Evolutionary conservation across 495 filamentous ascomycete species (phyloP).

Genomic region (Penicillium argentinense): DNA sequence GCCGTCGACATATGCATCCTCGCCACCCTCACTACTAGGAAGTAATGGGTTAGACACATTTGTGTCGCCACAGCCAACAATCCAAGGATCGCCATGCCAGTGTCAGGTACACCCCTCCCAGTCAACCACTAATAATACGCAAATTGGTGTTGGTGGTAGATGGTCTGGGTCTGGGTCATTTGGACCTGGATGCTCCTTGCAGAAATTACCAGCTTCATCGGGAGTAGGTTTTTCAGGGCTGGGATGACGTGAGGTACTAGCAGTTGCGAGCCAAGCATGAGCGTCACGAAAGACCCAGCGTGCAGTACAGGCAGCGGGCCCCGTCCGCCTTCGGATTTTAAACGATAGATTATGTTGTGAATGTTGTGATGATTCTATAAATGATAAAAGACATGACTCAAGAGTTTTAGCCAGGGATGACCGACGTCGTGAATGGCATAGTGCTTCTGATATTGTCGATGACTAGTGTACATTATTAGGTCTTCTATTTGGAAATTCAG

Average conservation of each 20-base stretch:
- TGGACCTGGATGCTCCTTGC: neutral
- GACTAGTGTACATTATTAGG: too few relatives aligned
- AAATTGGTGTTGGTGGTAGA: neutral
- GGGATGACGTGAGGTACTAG: conserved; percentile 1
- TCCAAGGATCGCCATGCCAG: neutral
- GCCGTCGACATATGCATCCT: neutral
- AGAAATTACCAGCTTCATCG: conserved; percentile 2
- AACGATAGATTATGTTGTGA: too few relatives aligned
- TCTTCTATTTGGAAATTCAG: too few relatives aligned
- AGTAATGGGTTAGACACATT: neutral
- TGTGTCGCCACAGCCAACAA: neutral
- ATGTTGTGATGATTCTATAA: too few relatives aligned
- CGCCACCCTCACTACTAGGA: neutral
- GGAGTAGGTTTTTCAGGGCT: neutral
- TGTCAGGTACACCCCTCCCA: conserved; percentile 2
- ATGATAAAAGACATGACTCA: too few relatives aligned
- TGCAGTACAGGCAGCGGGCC: too few relatives aligned
- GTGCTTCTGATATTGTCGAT: too few relatives aligned
- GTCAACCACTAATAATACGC: neutral
- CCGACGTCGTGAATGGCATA: too few relatives aligned
- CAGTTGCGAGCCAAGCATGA: too few relatives aligned
- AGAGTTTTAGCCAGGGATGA: too few relatives aligned
- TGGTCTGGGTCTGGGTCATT: conserved; percentile 1
- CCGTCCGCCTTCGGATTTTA: too few relatives aligned
- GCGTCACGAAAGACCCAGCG: too few relatives aligned